Conservation (phyloP, 257 asterid species). For the Nicotiana knightiana region DNA sequence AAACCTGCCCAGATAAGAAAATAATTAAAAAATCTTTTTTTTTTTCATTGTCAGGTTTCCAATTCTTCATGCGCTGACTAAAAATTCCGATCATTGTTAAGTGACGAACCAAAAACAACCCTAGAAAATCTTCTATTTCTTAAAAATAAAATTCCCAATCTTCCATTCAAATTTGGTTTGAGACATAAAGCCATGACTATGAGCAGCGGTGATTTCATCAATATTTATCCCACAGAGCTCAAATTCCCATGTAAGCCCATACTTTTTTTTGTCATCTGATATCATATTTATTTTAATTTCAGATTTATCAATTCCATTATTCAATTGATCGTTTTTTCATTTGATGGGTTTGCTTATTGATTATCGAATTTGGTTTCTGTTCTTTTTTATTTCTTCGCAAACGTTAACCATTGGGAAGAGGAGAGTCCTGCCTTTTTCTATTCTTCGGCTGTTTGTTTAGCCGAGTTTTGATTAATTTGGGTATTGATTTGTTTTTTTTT, state of each 20-base stretch:
- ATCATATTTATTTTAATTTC: background rate
- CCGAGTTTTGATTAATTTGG: slow-evolving; percentile 13
- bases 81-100: background rate
- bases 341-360: slow-evolving; percentile 12
- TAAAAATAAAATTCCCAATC: background rate
- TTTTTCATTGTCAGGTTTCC: background rate
- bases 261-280: background rate
- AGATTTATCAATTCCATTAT: background rate
- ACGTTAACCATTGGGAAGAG: background rate
- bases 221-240: slow-evolving; percentile 69
- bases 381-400: background rate
- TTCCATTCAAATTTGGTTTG: background rate
- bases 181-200: slow-evolving; percentile 30
- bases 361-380: background rate
- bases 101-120: background rate
- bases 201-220: slow-evolving; percentile 52
- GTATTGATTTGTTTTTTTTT: slow-evolving; percentile 14
- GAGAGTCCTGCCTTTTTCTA: background rate
- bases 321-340: slow-evolving; percentile 16
- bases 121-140: background rate
- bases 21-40: background rate
- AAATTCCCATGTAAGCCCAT: slow-evolving; percentile 65
- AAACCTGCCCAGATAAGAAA: background rate
- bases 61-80: background rate
- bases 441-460: background rate